Base-by-base conservation (phyloP, 768 basidiomycete species). In the Collybia sp. region DNA sequence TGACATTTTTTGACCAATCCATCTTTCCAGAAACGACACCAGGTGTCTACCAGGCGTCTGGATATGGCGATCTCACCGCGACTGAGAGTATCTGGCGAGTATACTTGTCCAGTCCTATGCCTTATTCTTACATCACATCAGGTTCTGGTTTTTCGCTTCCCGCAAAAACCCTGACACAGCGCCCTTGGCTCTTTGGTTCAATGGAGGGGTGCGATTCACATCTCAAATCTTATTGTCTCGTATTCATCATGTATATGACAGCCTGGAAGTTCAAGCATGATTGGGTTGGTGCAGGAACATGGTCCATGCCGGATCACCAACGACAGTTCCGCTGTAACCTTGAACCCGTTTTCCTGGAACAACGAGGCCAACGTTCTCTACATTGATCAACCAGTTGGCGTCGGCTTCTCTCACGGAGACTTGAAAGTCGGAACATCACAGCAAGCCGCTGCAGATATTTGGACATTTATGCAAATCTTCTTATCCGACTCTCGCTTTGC, bases 61-160 rank as follows among this genome's bases (percentile, higher is more conserved):
- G 82, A 0, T 85, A 84, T 58, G 82, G 73, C 3, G 82, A 85
- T 58, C 53, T 84, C 12, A 72, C 75, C 1, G 59, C 74, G 1
- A 68, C 64, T n/a, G 60, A 82, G 55, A 83, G 81, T 59, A 67
- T 83, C 18, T 84, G 78, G 80, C 80, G 15, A 40, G 2, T 40
- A 18, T 30, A 1, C 43, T 31, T 5, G n/a, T 47, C 11, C 1
- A 20, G 6, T 20, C 17, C 16, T 30, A 18, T 44, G 19, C 34
- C 45, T 33, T 12, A 11, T n/a, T 15, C 41, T 41, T 52, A 12
- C 38, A 6, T 1, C 20, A 3, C 8, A 25, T 25, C 41, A 82
- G 81, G 76, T 85, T 83, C 65, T 83, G 80, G 80, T 84, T 79
- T 65, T 85, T 85, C 52, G 81, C 67, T 11, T 72, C 82, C 0